A percentile compares a stretch with the other conserved stretches of the same genome.
These are phyloP conservation scores for Moricandia moricandioides DNA, from an alignment of 345 rosid genomes.

Conservation along the genomic window DNA sequence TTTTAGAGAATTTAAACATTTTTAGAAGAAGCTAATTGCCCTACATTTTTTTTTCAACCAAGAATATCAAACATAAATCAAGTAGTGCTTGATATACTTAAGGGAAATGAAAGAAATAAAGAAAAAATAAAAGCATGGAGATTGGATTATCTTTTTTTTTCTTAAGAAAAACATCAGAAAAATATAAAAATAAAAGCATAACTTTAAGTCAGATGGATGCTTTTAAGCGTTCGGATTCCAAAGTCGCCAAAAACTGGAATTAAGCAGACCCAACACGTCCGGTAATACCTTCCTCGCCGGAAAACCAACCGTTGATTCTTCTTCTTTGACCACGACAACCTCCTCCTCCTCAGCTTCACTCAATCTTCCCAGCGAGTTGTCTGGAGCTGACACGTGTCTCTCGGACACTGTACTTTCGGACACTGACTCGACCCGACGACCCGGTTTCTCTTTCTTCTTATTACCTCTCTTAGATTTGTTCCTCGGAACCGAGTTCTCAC, in stretches of 20 bases:
- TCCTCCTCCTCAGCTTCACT: slow-evolving; percentile 23
- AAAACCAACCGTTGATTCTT: slow-evolving; percentile 5
- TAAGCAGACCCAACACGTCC: slow-evolving; percentile 84
- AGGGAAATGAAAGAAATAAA: background rate
- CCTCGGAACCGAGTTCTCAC: slow-evolving; percentile 32
- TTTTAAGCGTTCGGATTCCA: slow-evolving; percentile 79
- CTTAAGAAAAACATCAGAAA: background rate
- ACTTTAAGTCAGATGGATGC: slow-evolving; percentile 16
- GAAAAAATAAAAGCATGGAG: background rate
- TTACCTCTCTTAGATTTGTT: slow-evolving; percentile 43
- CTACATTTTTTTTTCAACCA: slow-evolving; percentile 12
- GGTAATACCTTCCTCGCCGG: slow-evolving; percentile 76
- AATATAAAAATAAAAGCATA: background rate
- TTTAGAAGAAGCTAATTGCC: no score
- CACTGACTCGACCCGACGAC: slow-evolving; percentile 25
- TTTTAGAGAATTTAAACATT: no score
- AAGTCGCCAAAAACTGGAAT: slow-evolving; percentile 90
- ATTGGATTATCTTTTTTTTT: slow-evolving; percentile 1
- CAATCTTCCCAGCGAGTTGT: slow-evolving; percentile 9
- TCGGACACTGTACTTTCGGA: background rate
- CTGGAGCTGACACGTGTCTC: slow-evolving; percentile 25
- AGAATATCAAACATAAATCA: slow-evolving; percentile 8
- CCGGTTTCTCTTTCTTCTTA: slow-evolving; percentile 48
- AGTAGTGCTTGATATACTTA: background rate
- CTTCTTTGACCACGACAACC: background rate